Evolutionary conservation across 768 basidiomycete genomes (phyloP).

Genomic region (Pleurotus tuoliensis): DNA sequence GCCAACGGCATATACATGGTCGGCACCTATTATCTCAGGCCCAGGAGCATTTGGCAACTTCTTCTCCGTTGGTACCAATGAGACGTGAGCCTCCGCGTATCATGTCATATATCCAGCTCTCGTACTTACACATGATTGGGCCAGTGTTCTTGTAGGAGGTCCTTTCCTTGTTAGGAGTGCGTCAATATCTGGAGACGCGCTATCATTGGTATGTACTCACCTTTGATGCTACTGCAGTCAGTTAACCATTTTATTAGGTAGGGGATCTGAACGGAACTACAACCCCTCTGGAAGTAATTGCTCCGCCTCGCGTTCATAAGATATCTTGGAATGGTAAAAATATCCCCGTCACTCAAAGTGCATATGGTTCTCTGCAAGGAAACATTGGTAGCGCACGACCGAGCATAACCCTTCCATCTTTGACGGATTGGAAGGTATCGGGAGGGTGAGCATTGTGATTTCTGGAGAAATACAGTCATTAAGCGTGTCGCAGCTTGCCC

Average conservation of each 20-base stretch:
- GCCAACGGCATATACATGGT: slow-evolving; percentile 42
- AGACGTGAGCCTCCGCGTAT: slow-evolving; percentile 25
- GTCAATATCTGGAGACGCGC: slow-evolving; percentile 30
- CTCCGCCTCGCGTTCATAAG: slow-evolving; percentile 28
- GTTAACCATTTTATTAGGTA: slow-evolving; percentile 22
- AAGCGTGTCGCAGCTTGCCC: slow-evolving; percentile 33
- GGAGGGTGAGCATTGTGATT: slow-evolving; percentile 31
- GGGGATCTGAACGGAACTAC: slow-evolving; percentile 46
- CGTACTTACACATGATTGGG: background rate
- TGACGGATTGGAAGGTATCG: slow-evolving; percentile 42
- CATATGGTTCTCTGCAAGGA: slow-evolving; percentile 27
- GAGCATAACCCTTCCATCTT: slow-evolving; percentile 27
- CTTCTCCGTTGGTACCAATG: slow-evolving; percentile 43
- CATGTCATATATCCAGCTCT: background rate
- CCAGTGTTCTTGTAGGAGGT: slow-evolving; percentile 43
- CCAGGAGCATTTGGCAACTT: slow-evolving; percentile 33
- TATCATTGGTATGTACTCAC: slow-evolving; percentile 26
- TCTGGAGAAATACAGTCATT: background rate
- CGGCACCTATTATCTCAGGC: slow-evolving; percentile 41
- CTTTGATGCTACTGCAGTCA: background rate
- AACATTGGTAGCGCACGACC: slow-evolving; percentile 14
- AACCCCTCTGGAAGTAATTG: slow-evolving; percentile 40
- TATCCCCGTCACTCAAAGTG: slow-evolving; percentile 20
- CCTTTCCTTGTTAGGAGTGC: slow-evolving; percentile 54
- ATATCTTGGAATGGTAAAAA: slow-evolving; percentile 39